Evolutionary conservation across 441 rosid genomes (phyloP).

Genomic region (Arabidopsis lyrata): DNA sequence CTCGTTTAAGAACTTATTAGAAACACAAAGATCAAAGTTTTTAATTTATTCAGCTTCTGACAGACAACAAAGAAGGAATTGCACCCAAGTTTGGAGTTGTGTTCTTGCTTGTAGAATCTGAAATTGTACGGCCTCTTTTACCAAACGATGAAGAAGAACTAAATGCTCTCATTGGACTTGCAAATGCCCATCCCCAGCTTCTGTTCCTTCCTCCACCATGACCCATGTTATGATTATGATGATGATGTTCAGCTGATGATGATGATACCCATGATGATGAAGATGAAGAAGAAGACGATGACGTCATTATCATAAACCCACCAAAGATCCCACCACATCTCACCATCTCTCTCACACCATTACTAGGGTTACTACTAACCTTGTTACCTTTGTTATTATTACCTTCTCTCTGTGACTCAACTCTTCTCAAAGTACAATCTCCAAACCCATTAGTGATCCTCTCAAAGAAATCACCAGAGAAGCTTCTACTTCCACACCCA

Average conservation of each 20-base stretch:
- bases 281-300: conserved; percentile 77
- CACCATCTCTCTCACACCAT: conserved; percentile 65
- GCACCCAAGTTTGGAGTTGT: conserved; percentile 67
- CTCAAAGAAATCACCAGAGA: conserved; percentile 95
- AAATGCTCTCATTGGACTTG: conserved; percentile 94
- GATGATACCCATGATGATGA: conserved; percentile 84
- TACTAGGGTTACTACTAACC: conserved; percentile 23
- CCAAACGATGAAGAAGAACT: conserved; percentile 50
- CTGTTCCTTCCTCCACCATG: conserved; percentile 48
- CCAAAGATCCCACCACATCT: conserved; percentile 93
- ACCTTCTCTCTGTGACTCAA: conserved; percentile 95
- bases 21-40: conserved; percentile 1
- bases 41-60: conserved; percentile 52
- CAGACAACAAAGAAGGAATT: conserved; percentile 80
- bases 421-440: conserved; percentile 90
- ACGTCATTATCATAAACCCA: conserved; percentile 82
- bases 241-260: conserved; percentile 58
- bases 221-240: conserved; percentile 41
- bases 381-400: conserved; percentile 54
- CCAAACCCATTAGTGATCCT: conserved; percentile 96
- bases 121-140: conserved; percentile 56
- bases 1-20: conserved; percentile 34
- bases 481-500: conserved; percentile 97
- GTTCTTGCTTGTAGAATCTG: conserved; percentile 58
- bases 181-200: conserved; percentile 90